Evolutionary conservation across 345 rosid genomes (phyloP).

Genomic region (Bretschneidera sinensis): DNA sequence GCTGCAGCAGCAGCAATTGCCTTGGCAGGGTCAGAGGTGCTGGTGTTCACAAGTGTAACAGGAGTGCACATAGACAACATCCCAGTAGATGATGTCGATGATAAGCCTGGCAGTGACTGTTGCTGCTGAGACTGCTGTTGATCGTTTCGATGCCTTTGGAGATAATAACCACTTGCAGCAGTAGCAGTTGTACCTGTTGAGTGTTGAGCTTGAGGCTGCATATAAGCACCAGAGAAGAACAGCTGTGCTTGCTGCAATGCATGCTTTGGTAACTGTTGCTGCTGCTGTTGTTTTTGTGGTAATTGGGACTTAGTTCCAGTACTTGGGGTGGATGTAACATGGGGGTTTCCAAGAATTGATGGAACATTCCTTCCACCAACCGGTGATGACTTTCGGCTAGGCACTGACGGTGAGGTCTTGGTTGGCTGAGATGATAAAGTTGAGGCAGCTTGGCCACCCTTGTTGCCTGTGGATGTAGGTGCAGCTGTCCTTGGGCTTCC

Average conservation of each 20-base stretch:
- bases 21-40: slow-evolving; percentile 71
- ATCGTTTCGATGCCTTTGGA: slow-evolving; percentile 60
- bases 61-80: slow-evolving; percentile 52
- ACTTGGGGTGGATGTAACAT: slow-evolving; percentile 35
- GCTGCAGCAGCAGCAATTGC: slow-evolving; percentile 48
- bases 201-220: slow-evolving; percentile 58
- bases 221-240: slow-evolving; percentile 44
- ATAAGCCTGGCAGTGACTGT: slow-evolving; percentile 32
- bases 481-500: slow-evolving; percentile 85
- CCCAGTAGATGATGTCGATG: slow-evolving; percentile 41
- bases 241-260: slow-evolving; percentile 54
- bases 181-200: slow-evolving; percentile 32
- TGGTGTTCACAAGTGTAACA: slow-evolving; percentile 28
- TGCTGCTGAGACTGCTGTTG: slow-evolving; percentile 34
- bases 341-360: slow-evolving; percentile 67
- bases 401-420: slow-evolving; percentile 52
- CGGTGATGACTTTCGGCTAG: slow-evolving; percentile 54
- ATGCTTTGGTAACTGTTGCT: slow-evolving; percentile 50
- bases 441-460: slow-evolving; percentile 59
- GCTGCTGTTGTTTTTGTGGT: slow-evolving; percentile 38
- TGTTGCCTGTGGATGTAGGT: slow-evolving; percentile 55
- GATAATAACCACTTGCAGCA: slow-evolving; percentile 45
- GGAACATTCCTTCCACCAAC: slow-evolving; percentile 56
- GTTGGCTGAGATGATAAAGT: slow-evolving; percentile 57
- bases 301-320: slow-evolving; percentile 53